Evolutionary conservation across 768 basidiomycete species (phyloP).

Genomic region (Mrakia hoshinonis): DNA sequence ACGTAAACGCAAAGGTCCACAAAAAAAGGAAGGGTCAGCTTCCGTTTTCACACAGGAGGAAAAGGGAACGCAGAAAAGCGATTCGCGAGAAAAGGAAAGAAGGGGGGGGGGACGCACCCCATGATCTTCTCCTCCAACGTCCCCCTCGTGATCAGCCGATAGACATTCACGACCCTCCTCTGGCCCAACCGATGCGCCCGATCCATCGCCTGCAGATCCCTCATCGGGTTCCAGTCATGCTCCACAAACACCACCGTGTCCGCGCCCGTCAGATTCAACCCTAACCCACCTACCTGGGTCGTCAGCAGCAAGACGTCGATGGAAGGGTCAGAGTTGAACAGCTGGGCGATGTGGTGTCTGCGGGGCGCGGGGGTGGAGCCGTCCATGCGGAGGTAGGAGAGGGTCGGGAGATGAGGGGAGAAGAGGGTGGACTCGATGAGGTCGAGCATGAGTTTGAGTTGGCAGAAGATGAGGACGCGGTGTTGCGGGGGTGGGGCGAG

Average conservation of each 20-base stretch:
- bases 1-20: neutral
- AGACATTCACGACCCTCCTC: conserved; percentile 98
- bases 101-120: conserved; percentile 57
- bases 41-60: too few relatives aligned
- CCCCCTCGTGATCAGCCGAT: conserved; percentile 90
- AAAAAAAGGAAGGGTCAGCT: neutral
- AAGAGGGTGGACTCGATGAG: conserved; percentile 92
- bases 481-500: conserved; percentile 58
- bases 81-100: neutral
- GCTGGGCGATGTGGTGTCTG: conserved; percentile 93
- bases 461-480: conserved; percentile 97
- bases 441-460: conserved; percentile 98
- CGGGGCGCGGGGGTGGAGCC: conserved; percentile 85
- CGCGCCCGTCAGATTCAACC: conserved; percentile 90
- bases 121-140: conserved; percentile 99
- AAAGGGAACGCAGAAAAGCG: conserved; percentile 1
- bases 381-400: conserved; percentile 97
- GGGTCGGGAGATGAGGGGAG: conserved; percentile 81
- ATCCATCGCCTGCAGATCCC: conserved; percentile 99
- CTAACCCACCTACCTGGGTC: conserved; percentile 92
- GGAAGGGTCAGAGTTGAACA: conserved; percentile 93
- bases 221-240: conserved; percentile 99
- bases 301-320: conserved; percentile 94
- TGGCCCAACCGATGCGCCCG: conserved; percentile 95
- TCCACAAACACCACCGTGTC: conserved; percentile 99